Evolutionary conservation across 768 basidiomycete species (phyloP).

Genomic region (Mycena haematopus): DNA sequence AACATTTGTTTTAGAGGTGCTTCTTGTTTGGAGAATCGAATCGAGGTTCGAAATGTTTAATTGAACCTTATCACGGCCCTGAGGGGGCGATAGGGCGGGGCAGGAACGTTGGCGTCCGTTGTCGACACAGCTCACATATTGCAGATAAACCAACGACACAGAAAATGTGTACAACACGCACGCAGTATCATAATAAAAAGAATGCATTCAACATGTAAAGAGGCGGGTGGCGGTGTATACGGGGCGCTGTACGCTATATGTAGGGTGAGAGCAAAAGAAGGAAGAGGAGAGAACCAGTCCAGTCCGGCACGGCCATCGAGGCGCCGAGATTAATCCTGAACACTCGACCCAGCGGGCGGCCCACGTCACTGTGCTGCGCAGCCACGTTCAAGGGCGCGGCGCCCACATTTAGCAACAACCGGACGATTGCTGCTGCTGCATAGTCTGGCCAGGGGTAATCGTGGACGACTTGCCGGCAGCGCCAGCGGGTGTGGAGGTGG

Average conservation of each 20-base stretch:
- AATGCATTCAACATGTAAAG: conserved; percentile 33
- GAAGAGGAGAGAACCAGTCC: conserved; percentile 23
- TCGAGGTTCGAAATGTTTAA: background rate
- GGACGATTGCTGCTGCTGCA: conserved; percentile 58
- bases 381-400: conserved; percentile 11
- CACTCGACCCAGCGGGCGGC: conserved; percentile 5
- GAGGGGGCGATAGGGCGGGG: background rate
- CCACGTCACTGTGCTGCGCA: conserved; percentile 3
- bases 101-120: background rate
- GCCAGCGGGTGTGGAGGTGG: conserved; percentile 54
- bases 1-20: background rate
- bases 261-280: conserved; percentile 30
- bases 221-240: conserved; percentile 29
- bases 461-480: conserved; percentile 66
- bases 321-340: conserved; percentile 21
- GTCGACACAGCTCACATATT: too few relatives aligned
- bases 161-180: conserved; percentile 12
- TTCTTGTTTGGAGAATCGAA: conserved; percentile 9
- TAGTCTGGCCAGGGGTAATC: conserved; percentile 66
- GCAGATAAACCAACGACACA: too few relatives aligned
- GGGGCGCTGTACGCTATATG: conserved; percentile 32
- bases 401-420: conserved; percentile 64
- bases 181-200: conserved; percentile 21
- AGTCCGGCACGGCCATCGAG: conserved; percentile 23
- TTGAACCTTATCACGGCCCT: conserved; percentile 2